Percentiles rank a stretch among this genome's conserved stretches.
Evolutionary conservation across 768 basidiomycete species (phyloP).

Genomic region (Porpolomopsis calyptriformis): DNA sequence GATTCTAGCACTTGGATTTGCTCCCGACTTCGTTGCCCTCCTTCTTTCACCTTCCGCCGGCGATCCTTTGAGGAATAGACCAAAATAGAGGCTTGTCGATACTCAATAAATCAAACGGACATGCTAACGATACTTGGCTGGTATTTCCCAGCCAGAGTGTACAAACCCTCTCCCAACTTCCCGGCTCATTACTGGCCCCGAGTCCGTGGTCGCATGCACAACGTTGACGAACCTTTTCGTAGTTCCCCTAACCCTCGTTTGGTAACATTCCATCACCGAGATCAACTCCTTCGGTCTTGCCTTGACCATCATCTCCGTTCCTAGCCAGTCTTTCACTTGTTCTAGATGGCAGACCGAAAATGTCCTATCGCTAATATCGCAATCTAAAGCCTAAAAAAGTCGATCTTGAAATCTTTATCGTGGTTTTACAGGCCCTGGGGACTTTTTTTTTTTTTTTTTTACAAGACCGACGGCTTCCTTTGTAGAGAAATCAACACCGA

Average conservation of each 20-base stretch:
- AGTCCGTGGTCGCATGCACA: background rate
- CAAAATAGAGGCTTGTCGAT: background rate
- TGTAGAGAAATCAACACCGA: background rate
- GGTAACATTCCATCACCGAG: background rate
- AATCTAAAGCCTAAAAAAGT: no score
- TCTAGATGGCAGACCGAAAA: no score
- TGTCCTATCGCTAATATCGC: no score
- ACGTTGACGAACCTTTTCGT: background rate
- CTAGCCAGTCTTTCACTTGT: background rate
- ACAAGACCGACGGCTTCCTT: constrained; percentile 8
- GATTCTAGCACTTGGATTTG: background rate
- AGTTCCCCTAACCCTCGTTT: background rate
- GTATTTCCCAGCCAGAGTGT: background rate
- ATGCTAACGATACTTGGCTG: background rate
- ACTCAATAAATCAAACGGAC: no score
- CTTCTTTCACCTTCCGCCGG: background rate
- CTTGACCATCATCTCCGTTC: background rate
- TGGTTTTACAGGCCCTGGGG: background rate
- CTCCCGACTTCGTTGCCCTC: background rate
- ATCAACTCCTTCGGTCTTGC: background rate
- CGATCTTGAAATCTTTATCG: background rate
- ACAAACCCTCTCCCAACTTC: no score
- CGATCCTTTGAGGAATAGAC: background rate
- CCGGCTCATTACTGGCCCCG: background rate
- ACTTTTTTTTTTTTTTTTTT: no score